Conservation (phyloP, 2,329 filamentous ascomycete genomes). For the Fusarium albidum region DNA sequence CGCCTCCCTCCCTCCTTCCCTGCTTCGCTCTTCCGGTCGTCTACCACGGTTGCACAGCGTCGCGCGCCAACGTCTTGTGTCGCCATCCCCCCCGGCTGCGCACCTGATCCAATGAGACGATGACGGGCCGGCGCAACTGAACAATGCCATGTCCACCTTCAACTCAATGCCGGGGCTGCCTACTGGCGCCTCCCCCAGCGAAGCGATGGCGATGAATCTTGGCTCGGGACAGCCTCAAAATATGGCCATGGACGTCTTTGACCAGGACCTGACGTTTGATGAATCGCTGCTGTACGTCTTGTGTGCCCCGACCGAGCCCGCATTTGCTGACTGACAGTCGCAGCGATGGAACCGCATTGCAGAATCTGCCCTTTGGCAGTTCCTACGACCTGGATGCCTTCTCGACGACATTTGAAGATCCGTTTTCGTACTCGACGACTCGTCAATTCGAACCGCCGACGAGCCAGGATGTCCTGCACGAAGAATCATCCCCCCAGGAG, state of each 20-base stretch:
- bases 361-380: conserved; percentile 61
- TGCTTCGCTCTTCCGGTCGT: conserved; percentile 1
- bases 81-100: conserved; percentile 30
- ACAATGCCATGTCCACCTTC: conserved; percentile 66
- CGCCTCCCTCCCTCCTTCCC: too few species aligned
- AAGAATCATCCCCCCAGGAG: conserved; percentile 62
- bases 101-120: conserved; percentile 38
- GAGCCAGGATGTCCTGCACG: conserved; percentile 52
- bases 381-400: conserved; percentile 69
- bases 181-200: conserved; percentile 53
- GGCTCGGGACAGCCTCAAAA: conserved; percentile 43
- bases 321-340: conserved; percentile 30
- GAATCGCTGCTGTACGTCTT: conserved; percentile 61
- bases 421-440: conserved; percentile 65
- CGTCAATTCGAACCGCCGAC: conserved; percentile 56
- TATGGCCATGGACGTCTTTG: conserved; percentile 60
- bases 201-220: conserved; percentile 57
- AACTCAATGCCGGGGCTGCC: conserved; percentile 63
- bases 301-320: conserved; percentile 8
- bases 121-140: conserved; percentile 43
- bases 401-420: conserved; percentile 70
- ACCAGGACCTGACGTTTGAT: conserved; percentile 62
- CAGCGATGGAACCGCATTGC: conserved; percentile 47
- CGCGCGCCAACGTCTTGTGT: conserved; percentile 27
- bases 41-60: conserved; percentile 22